Evolutionary conservation across 192 early-diverging fungal genomes (phyloP), one percentile per base, ranked within the genome.

Genomic region (Coemansia sp.): DNA sequence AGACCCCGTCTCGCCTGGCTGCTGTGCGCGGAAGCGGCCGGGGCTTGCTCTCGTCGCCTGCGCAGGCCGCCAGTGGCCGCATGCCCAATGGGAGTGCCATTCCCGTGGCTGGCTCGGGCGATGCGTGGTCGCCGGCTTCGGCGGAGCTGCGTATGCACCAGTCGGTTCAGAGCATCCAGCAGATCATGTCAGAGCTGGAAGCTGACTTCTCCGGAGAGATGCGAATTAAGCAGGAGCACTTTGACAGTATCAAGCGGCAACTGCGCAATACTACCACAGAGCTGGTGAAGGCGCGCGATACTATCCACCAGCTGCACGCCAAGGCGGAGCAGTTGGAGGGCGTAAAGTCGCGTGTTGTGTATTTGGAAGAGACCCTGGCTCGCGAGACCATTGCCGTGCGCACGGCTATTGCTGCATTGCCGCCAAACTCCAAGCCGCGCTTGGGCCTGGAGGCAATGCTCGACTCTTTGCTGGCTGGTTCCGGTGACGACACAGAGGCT

Each of bases 161-260:
- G 56, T 83, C 76, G 40, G 72, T 83, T 31, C 48, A 59, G 56
- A 70, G 79, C 48, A 84, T 93, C 31, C 90, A 91, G 69, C 85
- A 84, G 60, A 73, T 91, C 56, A 84, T 91, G 40, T 75, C 87
- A 11, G 86, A 88, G 14, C 63, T 91, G n/a, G 91, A 93, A 62
- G 76, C 79, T 0, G 87, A 93, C 33, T 90, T 86, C 65, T 70
- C 83, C 2, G 85, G 83, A 9, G 84, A 90, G 38, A 76, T 91
- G 39, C 67, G 78, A 46, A 38, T 70, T 31, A 85, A 88, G 57
- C 85, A 91, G 16, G 65, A 73, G 13, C 79, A 86, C 57, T 71
- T 91, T 38, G 68, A 84, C 26, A 74, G 78, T 45, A 81, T 86
- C 18, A 85, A 87, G 56, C 67, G 76, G 33, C 76, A 87, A 51